These are phyloP conservation scores for Metroxylon sagu DNA, from an alignment of 176 grass and related monocot species.

Conservation along the genomic window DNA sequence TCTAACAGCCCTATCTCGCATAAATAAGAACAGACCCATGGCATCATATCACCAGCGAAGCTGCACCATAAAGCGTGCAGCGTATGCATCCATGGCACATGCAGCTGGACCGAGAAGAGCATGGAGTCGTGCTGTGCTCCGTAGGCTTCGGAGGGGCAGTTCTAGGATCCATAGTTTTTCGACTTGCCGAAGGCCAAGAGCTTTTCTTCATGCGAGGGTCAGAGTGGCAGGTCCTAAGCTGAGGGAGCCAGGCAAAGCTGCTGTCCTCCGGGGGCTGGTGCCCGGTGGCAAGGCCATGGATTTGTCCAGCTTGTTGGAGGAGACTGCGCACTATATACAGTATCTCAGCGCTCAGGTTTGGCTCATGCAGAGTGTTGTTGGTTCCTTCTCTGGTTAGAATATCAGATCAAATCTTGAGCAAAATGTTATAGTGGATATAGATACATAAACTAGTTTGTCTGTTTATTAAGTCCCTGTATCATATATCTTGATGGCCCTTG, in stretches of 20 bases:
- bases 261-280: constrained; percentile 49
- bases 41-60: constrained; percentile 19
- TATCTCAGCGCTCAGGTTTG: constrained; percentile 62
- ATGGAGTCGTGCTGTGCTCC: constrained; percentile 58
- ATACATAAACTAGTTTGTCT: no score
- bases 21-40: constrained; percentile 22
- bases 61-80: constrained; percentile 54
- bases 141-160: background rate
- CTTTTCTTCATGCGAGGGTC: no score
- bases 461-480: no score
- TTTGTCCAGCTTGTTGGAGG: constrained; percentile 66
- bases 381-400: constrained; percentile 37
- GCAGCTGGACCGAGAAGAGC: constrained; percentile 24
- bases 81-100: constrained; percentile 72
- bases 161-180: no score
- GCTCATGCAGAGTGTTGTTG: constrained; percentile 78
- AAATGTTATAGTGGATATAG: no score
- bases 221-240: no score
- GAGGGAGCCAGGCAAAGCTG: constrained; percentile 34
- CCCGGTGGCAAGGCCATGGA: constrained; percentile 67
- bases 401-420: no score
- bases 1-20: constrained; percentile 51
- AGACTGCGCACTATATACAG: constrained; percentile 75
- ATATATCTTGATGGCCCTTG: no score
- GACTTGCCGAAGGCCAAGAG: background rate